Conservation (phyloP, 2,329 filamentous ascomycete genomes). For the Leptographium procerum region DNA sequence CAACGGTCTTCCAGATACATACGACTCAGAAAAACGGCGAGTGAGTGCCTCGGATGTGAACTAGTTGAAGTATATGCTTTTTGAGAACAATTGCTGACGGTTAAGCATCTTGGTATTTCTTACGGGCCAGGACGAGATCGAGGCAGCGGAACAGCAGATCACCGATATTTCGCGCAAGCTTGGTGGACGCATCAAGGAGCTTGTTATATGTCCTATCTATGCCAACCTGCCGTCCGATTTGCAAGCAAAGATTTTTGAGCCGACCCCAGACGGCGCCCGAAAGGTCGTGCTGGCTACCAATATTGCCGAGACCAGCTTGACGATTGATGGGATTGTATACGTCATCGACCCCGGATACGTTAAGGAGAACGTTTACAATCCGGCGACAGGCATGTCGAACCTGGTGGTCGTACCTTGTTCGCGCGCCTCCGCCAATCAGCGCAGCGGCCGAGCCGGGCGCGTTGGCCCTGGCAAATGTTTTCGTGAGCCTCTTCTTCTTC, state of each 20-base stretch:
- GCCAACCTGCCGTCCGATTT: constrained; percentile 83
- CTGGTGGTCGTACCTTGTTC: constrained; percentile 86
- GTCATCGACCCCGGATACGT: constrained; percentile 93
- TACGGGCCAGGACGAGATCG: constrained; percentile 93
- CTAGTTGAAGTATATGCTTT: background rate
- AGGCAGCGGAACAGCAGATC: constrained; percentile 72
- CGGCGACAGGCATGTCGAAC: constrained; percentile 83
- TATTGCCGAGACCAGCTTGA: constrained; percentile 91
- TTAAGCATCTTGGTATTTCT: constrained; percentile 74
- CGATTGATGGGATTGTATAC: constrained; percentile 91
- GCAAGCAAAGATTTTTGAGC: constrained; percentile 89
- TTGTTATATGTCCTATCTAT: constrained; percentile 89
- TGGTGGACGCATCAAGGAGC: constrained; percentile 70
- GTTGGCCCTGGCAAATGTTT: constrained; percentile 90
- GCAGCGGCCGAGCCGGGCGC: constrained; percentile 84
- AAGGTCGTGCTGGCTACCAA: constrained; percentile 95
- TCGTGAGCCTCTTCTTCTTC: constrained; percentile 26
- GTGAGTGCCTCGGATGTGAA: background rate
- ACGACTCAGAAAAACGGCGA: constrained; percentile 75
- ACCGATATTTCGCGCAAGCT: constrained; percentile 79
- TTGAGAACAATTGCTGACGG: background rate
- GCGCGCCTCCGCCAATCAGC: constrained; percentile 82
- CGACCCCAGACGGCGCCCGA: constrained; percentile 70
- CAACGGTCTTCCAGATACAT: constrained; percentile 91
- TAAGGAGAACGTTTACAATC: constrained; percentile 91